Evolutionary conservation across 1,139 yeast genomes (phyloP).

Genomic region (Debaryomyces nepalensis): DNA sequence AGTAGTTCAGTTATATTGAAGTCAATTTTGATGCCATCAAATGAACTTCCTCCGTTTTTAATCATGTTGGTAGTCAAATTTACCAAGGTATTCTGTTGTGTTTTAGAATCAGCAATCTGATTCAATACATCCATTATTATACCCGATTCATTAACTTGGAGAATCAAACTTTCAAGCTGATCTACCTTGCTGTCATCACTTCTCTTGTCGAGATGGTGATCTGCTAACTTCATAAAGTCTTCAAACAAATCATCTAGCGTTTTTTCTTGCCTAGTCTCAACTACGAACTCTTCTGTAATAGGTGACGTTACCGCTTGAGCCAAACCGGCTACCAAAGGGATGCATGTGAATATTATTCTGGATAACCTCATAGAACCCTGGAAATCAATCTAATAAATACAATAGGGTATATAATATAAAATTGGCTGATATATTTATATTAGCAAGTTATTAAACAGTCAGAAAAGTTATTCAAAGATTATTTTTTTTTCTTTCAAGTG

Average conservation of each 20-base stretch:
- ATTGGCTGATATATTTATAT: not conserved
- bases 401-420: not conserved
- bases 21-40: slow-evolving; percentile 24
- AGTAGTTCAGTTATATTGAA: slow-evolving; percentile 29
- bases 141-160: slow-evolving; percentile 34
- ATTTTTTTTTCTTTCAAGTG: not conserved
- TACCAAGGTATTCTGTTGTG: slow-evolving; percentile 29
- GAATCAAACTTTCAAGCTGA: slow-evolving; percentile 28
- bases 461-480: not conserved
- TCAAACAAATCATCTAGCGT: slow-evolving; percentile 1
- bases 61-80: slow-evolving; percentile 23
- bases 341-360: slow-evolving; percentile 5
- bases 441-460: too few relatives aligned
- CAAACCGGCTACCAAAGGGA: slow-evolving; percentile 1
- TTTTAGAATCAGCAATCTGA: slow-evolving; percentile 31
- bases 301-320: slow-evolving; percentile 5
- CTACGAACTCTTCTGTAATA: slow-evolving; percentile 6
- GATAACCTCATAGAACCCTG: slow-evolving; percentile 1
- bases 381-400: not conserved
- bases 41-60: slow-evolving; percentile 11
- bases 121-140: slow-evolving; percentile 34
- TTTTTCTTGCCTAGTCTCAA: not conserved
- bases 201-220: slow-evolving; percentile 8
- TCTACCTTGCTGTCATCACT: slow-evolving; percentile 14
- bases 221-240: slow-evolving; percentile 2